Conservation (phyloP, 2,329 filamentous ascomycete genomes). For the Sordariomycetes sp. region DNA sequence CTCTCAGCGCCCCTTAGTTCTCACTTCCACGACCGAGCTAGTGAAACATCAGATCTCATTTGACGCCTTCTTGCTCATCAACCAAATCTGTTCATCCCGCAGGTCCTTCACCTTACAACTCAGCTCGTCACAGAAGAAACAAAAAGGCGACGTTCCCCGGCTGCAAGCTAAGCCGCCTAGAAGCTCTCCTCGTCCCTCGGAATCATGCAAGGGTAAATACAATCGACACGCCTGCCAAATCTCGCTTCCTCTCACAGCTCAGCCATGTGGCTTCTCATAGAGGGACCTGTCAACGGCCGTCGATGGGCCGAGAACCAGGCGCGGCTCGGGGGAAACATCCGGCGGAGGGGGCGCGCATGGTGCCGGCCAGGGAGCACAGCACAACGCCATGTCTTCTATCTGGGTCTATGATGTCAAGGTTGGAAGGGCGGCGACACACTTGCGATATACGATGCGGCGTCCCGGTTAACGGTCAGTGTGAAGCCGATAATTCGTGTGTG, state of each 20-base stretch:
- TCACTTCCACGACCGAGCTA: no score
- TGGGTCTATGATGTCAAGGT: neutral
- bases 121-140: neutral
- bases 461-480: neutral
- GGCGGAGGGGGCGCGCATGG: neutral
- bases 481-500: neutral
- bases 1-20: no score
- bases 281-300: neutral
- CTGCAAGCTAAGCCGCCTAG: neutral
- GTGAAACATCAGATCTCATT: no score
- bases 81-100: no score
- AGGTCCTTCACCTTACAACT: neutral
- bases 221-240: neutral
- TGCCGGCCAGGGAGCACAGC: neutral
- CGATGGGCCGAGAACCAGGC: no score
- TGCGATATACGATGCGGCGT: neutral
- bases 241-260: neutral
- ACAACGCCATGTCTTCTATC: neutral
- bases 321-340: neutral
- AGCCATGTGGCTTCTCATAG: neutral
- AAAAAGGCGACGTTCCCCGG: neutral
- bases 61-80: no score
- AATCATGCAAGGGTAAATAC: neutral
- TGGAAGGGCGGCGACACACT: neutral
- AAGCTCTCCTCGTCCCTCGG: neutral